Evolutionary conservation across 2,329 filamentous ascomycete species (phyloP).

Genomic region (Calonectria henricotiae): DNA sequence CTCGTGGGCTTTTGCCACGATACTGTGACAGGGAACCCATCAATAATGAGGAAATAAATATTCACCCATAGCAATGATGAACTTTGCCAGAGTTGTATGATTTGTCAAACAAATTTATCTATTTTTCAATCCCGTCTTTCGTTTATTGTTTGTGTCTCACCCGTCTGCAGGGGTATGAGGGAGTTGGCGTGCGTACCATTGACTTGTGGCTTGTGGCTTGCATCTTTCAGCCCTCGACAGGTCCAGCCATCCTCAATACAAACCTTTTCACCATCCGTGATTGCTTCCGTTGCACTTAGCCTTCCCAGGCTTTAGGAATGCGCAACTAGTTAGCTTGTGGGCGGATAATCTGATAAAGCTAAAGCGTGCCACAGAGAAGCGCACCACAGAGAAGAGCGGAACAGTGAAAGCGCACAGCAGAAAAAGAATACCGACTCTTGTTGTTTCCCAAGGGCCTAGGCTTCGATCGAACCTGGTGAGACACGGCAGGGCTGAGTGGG

Average conservation of each 20-base stretch:
- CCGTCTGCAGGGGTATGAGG: not conserved
- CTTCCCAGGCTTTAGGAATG: not conserved
- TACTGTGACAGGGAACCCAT: too few relatives aligned
- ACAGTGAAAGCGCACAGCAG: too few relatives aligned
- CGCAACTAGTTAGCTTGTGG: too few relatives aligned
- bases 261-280: not conserved
- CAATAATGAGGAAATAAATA: too few relatives aligned
- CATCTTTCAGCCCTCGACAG: not conserved
- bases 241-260: not conserved
- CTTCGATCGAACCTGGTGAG: not conserved
- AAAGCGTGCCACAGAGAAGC: too few relatives aligned
- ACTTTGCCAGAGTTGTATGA: too few relatives aligned
- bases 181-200: not conserved
- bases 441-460: not conserved
- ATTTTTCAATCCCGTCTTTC: not conserved
- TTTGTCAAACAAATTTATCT: not conserved
- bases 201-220: constrained; percentile 11
- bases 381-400: too few relatives aligned
- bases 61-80: too few relatives aligned
- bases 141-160: not conserved
- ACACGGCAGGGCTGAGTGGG: not conserved
- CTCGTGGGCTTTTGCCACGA: too few relatives aligned
- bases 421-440: not conserved
- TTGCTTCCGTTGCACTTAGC: too few relatives aligned
- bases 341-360: too few relatives aligned